Conservation (phyloP, 1,284 basidiomycete species). For the Cryptococcus sp. region DNA sequence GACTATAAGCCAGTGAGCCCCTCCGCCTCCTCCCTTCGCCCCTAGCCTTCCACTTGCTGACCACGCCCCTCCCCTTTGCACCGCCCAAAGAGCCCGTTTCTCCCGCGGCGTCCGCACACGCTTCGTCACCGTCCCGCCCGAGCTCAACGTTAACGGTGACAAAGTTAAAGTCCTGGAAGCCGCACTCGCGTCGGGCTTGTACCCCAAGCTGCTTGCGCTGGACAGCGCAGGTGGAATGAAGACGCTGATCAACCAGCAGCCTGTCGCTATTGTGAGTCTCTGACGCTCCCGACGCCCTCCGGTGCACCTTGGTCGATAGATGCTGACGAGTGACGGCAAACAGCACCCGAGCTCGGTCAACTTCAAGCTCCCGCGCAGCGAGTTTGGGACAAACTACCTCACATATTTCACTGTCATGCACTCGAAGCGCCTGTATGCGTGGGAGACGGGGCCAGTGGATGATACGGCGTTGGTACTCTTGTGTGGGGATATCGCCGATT, state of each 20-base stretch:
- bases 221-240: constrained; percentile 64
- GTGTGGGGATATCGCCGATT: constrained; percentile 82
- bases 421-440: constrained; percentile 70
- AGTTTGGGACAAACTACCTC: constrained; percentile 72
- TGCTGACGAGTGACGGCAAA: constrained; percentile 23
- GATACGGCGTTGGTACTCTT: constrained; percentile 77
- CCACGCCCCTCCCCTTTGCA: constrained; percentile 1
- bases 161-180: constrained; percentile 67
- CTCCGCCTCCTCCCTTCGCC: not conserved
- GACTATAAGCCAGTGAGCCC: constrained; percentile 65
- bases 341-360: constrained; percentile 94
- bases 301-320: not conserved
- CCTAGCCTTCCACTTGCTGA: not conserved
- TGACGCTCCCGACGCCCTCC: too few species aligned
- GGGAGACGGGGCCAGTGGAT: constrained; percentile 90
- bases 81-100: constrained; percentile 63
- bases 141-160: constrained; percentile 66
- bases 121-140: constrained; percentile 71
- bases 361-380: constrained; percentile 62
- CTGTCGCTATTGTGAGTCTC: constrained; percentile 52
- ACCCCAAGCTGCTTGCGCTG: constrained; percentile 81
- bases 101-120: constrained; percentile 64
- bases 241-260: constrained; percentile 84
- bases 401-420: constrained; percentile 83
- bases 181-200: constrained; percentile 80